Conservation (phyloP, 2,329 filamentous ascomycete genomes). For the Apiospora arundinis region DNA sequence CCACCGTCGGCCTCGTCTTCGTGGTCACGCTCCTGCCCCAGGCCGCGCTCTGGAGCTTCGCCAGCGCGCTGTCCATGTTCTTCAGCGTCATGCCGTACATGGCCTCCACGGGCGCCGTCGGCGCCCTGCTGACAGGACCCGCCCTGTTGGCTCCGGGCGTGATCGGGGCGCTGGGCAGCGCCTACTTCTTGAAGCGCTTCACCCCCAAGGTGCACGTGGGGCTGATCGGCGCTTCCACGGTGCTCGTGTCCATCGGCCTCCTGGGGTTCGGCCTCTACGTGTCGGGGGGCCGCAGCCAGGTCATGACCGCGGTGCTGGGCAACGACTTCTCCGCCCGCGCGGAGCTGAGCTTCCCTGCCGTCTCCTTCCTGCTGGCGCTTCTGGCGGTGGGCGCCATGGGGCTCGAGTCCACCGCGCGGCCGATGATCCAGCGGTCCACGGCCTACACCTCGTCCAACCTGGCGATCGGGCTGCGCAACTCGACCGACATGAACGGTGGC, state of each 20-base stretch:
- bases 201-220: slow-evolving; percentile 41
- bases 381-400: slow-evolving; percentile 50
- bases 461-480: slow-evolving; percentile 51
- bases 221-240: slow-evolving; percentile 45
- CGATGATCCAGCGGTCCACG: slow-evolving; percentile 54
- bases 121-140: slow-evolving; percentile 52
- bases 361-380: slow-evolving; percentile 54
- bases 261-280: slow-evolving; percentile 54
- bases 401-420: slow-evolving; percentile 49
- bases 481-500: slow-evolving; percentile 55
- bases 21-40: slow-evolving; percentile 52
- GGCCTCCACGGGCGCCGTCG: slow-evolving; percentile 47
- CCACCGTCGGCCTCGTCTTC: slow-evolving; percentile 55
- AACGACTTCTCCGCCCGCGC: slow-evolving; percentile 32
- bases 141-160: slow-evolving; percentile 48
- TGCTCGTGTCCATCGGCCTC: slow-evolving; percentile 49
- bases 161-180: slow-evolving; percentile 42
- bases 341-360: slow-evolving; percentile 46
- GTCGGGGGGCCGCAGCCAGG: slow-evolving; percentile 38
- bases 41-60: slow-evolving; percentile 54
- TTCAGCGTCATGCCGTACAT: slow-evolving; percentile 52
- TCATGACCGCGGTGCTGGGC: slow-evolving; percentile 19
- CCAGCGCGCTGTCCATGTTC: slow-evolving; percentile 53
- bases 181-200: slow-evolving; percentile 41
- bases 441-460: slow-evolving; percentile 56